Conservation (phyloP, 345 rosid genomes). For the Eutrema yunnanense region DNA sequence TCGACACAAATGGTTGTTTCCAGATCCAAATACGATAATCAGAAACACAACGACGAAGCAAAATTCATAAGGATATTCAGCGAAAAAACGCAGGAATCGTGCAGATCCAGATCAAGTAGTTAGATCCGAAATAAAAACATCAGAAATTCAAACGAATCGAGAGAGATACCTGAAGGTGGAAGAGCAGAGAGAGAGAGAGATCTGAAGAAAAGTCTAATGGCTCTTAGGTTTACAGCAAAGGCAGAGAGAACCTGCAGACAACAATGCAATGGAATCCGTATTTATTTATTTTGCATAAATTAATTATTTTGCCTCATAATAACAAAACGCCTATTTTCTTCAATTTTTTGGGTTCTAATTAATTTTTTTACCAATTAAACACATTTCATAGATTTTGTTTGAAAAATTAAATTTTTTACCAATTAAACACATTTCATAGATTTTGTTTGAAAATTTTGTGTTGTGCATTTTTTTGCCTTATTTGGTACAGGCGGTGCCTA, state of each 20-base stretch:
- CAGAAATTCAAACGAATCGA: not conserved
- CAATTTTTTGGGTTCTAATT: not conserved
- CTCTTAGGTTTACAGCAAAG: conserved; percentile 1
- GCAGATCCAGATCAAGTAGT: not conserved
- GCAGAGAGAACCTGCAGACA: conserved; percentile 11
- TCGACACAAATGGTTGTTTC: not conserved
- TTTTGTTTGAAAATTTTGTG: not conserved
- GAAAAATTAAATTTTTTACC: not conserved
- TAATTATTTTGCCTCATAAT: not conserved
- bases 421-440: not conserved
- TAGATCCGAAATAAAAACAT: not conserved
- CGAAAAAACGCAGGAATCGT: not conserved
- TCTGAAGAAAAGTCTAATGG: conserved; percentile 16
- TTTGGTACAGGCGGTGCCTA: conserved; percentile 22
- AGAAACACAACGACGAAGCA: not conserved
- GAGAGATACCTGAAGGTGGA: conserved; percentile 14
- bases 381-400: not conserved
- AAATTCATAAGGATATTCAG: not conserved
- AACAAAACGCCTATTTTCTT: not conserved
- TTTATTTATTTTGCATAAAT: not conserved
- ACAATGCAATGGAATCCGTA: conserved; percentile 7
- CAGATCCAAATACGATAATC: not conserved
- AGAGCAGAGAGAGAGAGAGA: conserved; percentile 3
- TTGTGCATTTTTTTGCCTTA: not conserved
- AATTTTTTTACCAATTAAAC: not conserved